Evolutionary conservation across 306 rosid species (phyloP), one percentile per base, ranked within the genome.

Genomic region (Datisca glomerata): DNA sequence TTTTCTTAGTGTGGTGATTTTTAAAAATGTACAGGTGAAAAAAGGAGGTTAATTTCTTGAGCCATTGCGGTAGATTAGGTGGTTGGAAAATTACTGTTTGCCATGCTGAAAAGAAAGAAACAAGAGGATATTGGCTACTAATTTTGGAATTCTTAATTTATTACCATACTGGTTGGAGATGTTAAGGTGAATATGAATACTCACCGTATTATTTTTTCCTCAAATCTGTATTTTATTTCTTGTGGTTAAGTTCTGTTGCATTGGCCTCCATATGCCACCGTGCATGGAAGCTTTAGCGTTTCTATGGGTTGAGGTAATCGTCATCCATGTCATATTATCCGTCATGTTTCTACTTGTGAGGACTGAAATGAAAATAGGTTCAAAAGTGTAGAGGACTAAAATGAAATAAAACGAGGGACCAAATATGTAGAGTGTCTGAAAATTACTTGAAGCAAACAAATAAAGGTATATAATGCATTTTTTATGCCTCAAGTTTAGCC

Each of bases 21-120:
- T 70, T 24, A 41, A 45, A 70, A 70, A 51, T 79, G 93, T 87
- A 74, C 80, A 82, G 94, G 53, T 61, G 32, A 57, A 56, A 62
- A 60, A 63, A 65, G 49, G 38, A 1, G 66, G 60, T 49, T 65
- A n/a, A n/a, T 40, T 63, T 43, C 31, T 44, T 29, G 36, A 61
- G 66, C 64, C 71, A 56, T 54, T 38, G 43, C 15, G 29, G 61
- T 51, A 47, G 86, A 55, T 64, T 72, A 75, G 76, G 19, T 53
- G 62, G 51, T 68, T 46, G 65, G 51, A 61, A 70, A 27, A 15
- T 8, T 13, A 23, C 45, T n/a, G 41, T 13, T 10, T 5, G 5
- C 8, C 22, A 4, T n/a, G n/a, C n/a, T n/a, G 32, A n/a, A 24
- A 23, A 46, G 35, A 35, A 39, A 36, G 52, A 39, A 45, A 39